Percentiles rank a stretch among this genome's conserved stretches.
Conservation (phyloP, 2,329 filamentous ascomycete genomes). For the Epichloe coenophiala region DNA sequence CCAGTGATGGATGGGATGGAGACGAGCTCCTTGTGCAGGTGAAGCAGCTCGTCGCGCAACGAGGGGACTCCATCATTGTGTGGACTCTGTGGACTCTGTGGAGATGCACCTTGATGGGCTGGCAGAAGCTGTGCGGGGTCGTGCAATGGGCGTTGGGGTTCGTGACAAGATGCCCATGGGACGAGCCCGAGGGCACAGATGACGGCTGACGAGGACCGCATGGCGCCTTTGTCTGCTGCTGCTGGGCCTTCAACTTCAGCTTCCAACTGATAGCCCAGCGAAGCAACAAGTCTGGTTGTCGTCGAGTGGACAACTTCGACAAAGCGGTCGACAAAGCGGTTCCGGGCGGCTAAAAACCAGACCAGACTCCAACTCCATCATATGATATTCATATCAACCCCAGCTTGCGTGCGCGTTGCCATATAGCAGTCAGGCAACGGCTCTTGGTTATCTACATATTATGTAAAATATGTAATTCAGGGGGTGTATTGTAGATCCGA, state of each 20-base stretch:
- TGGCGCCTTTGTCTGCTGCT: not conserved
- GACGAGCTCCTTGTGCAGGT: slow-evolving; percentile 63
- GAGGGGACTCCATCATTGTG: slow-evolving; percentile 14
- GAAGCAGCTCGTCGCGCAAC: slow-evolving; percentile 43
- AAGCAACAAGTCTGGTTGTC: not conserved
- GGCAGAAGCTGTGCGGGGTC: not conserved
- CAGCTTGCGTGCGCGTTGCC: too few relatives aligned
- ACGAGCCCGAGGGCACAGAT: slow-evolving; percentile 3
- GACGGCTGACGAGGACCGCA: slow-evolving; percentile 2
- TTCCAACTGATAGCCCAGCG: too few relatives aligned
- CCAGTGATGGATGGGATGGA: slow-evolving; percentile 58
- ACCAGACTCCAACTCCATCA: too few relatives aligned
- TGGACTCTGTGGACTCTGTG: not conserved
- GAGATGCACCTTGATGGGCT: not conserved
- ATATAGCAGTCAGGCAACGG: too few relatives aligned
- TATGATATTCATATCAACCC: too few relatives aligned
- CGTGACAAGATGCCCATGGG: slow-evolving; percentile 5
- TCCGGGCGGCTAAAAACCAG: not conserved
- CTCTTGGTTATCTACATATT: too few relatives aligned
- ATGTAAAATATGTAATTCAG: too few relatives aligned
- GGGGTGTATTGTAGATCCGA: too few relatives aligned
- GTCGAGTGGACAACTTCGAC: too few relatives aligned
- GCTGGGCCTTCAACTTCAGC: too few relatives aligned
- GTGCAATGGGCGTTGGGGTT: slow-evolving; percentile 4
- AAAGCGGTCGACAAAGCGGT: not conserved